These are phyloP conservation scores for Umbelopsis ramanniana DNA, from an alignment of 192 early-diverging fungal genomes.

Conservation along the genomic window DNA sequence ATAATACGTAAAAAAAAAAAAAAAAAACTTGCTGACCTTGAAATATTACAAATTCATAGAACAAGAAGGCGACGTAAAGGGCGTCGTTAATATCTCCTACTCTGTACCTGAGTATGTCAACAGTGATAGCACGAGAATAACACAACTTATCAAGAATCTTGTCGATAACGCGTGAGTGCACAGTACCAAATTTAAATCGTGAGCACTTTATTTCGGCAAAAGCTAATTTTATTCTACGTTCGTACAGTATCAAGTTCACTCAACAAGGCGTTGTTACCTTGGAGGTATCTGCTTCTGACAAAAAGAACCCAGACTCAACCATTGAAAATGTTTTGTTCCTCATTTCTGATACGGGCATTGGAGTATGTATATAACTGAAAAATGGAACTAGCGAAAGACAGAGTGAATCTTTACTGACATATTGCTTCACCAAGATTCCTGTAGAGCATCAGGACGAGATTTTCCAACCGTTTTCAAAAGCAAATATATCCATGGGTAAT, in stretches of 20 bases:
- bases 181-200: not conserved
- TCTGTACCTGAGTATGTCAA: not conserved
- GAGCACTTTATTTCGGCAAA: no score
- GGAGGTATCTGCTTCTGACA: not conserved
- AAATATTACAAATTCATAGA: not conserved
- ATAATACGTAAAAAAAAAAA: no score
- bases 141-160: conserved; percentile 4
- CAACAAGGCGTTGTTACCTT: not conserved
- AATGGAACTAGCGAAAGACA: not conserved
- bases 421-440: not conserved
- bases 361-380: not conserved
- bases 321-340: not conserved
- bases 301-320: not conserved
- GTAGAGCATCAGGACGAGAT: not conserved
- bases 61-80: not conserved
- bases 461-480: conserved; percentile 4
- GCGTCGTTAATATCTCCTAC: not conserved
- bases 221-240: no score
- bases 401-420: not conserved
- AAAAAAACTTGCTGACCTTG: no score
- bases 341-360: not conserved
- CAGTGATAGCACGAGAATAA: not conserved
- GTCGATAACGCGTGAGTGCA: conserved; percentile 11
- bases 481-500: conserved; percentile 12
- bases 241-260: not conserved